phyloP scores from a whole-genome alignment of 352 stramenopile species.

The Peronospora destructor region DNA sequence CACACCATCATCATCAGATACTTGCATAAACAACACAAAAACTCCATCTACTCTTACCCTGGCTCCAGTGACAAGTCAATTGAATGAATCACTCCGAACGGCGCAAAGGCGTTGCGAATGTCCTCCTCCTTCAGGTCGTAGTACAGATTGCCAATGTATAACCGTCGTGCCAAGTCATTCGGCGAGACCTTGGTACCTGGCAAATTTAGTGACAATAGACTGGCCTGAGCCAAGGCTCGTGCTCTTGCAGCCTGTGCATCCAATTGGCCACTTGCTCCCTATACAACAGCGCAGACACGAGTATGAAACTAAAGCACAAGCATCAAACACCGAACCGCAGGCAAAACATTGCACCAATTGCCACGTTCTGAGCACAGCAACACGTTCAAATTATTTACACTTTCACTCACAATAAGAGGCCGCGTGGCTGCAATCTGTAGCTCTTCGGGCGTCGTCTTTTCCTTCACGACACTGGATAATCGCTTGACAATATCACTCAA shows the following conservation, averaged over 20 bases:
- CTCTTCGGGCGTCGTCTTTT: constrained; percentile 44
- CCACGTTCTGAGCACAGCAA: not conserved
- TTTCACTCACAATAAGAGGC: constrained; percentile 26
- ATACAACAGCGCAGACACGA: constrained; percentile 36
- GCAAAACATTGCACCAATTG: not conserved
- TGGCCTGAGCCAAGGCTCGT: constrained; percentile 58
- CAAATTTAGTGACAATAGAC: constrained; percentile 55
- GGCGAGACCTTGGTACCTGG: constrained; percentile 40
- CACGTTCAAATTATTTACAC: constrained; percentile 3
- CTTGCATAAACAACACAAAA: not conserved
- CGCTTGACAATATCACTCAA: constrained; percentile 59
- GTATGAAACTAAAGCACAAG: constrained; percentile 38
- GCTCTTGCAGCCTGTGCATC: constrained; percentile 55
- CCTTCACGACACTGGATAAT: constrained; percentile 57
- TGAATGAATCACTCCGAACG: constrained; percentile 61
- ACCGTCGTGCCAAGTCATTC: constrained; percentile 54
- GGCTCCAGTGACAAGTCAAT: constrained; percentile 76
- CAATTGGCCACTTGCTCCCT: constrained; percentile 31
- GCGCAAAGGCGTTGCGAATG: constrained; percentile 54
- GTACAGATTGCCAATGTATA: constrained; percentile 79
- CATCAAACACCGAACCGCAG: constrained; percentile 23
- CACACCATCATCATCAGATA: constrained; percentile 4
- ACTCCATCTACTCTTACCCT: constrained; percentile 27
- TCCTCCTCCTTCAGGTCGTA: constrained; percentile 81
- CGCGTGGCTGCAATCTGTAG: constrained; percentile 19